A percentile compares a stretch with the other conserved stretches of the same genome.
Evolutionary conservation across 116 monocot genomes (phyloP).

Genomic region (Cymodocea nodosa): DNA sequence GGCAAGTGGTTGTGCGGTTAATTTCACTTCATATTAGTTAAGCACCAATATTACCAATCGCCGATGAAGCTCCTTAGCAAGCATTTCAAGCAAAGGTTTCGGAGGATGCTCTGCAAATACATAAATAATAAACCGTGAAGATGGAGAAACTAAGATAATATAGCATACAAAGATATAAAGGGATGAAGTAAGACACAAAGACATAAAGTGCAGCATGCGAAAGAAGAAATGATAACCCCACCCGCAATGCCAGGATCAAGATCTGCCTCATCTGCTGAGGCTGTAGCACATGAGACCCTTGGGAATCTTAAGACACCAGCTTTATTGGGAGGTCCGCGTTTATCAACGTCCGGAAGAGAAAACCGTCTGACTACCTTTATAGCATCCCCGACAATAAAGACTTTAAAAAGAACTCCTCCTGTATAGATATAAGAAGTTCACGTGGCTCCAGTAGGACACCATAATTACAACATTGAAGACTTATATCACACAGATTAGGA

Average conservation of each 20-base stretch:
- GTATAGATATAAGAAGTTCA: neutral
- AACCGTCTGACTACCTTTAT: slow-evolving; percentile 83
- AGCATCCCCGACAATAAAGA: slow-evolving; percentile 85
- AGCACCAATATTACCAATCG: slow-evolving; percentile 38
- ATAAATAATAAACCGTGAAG: neutral
- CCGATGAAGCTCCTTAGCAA: slow-evolving; percentile 66
- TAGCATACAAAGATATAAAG: neutral
- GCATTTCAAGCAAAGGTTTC: slow-evolving; percentile 67
- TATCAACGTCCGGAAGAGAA: slow-evolving; percentile 76
- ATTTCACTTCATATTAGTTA: no score
- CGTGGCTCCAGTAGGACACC: neutral
- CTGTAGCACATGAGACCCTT: slow-evolving; percentile 90
- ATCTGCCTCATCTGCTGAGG: slow-evolving; percentile 87
- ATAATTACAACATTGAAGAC: neutral
- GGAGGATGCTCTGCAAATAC: slow-evolving; percentile 68
- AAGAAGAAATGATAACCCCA: slow-evolving; percentile 7
- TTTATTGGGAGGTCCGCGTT: slow-evolving; percentile 31
- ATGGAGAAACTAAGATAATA: neutral
- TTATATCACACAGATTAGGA: neutral
- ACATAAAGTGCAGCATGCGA: neutral
- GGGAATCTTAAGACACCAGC: slow-evolving; percentile 70
- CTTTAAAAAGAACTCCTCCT: slow-evolving; percentile 97
- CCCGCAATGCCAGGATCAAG: slow-evolving; percentile 80
- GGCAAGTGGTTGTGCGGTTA: no score
- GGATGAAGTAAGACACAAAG: no score